Evolutionary conservation across 495 filamentous ascomycete genomes (phyloP).

Genomic region (Xanthoparmelia taractica): DNA sequence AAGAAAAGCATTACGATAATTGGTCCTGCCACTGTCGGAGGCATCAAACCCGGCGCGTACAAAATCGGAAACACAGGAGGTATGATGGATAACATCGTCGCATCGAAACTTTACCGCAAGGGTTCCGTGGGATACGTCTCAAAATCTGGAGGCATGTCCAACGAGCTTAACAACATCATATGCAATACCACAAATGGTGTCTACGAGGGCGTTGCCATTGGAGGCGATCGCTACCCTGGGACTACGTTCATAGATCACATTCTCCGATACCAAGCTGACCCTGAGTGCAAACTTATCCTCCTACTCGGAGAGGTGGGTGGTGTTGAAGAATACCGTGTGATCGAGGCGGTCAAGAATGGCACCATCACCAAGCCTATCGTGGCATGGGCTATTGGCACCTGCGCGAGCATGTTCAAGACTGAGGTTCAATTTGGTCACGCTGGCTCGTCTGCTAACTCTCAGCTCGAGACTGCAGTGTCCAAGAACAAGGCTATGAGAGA

Average conservation of each 20-base stretch:
- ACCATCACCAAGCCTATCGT: constrained; percentile 96
- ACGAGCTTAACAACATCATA: constrained; percentile 99
- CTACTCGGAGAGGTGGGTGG: constrained; percentile 97
- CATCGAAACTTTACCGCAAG: constrained; percentile 98
- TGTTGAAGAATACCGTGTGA: constrained; percentile 99
- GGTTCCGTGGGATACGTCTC: constrained; percentile 98
- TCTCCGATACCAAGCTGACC: constrained; percentile 88
- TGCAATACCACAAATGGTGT: constrained; percentile 93
- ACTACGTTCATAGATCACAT: constrained; percentile 99
- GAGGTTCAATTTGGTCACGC: constrained; percentile 99
- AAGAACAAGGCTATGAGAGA: constrained; percentile 98
- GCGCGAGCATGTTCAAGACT: constrained; percentile 99
- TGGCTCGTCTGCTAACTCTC: constrained; percentile 96
- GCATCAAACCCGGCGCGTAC: constrained; percentile 97
- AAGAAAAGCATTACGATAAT: constrained; percentile 99
- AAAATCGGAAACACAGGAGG: constrained; percentile 99
- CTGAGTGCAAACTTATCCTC: constrained; percentile 92
- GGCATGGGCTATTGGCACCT: constrained; percentile 98
- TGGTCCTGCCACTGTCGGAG: constrained; percentile 94
- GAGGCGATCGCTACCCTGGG: constrained; percentile 96
- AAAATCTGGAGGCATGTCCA: constrained; percentile 99
- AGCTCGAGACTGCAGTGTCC: constrained; percentile 89
- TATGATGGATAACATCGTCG: constrained; percentile 99
- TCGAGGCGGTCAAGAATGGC: constrained; percentile 92
- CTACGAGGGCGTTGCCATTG: constrained; percentile 97